phyloP scores from a whole-genome alignment of 208 protist genomes.

The Leishmania arabica region DNA sequence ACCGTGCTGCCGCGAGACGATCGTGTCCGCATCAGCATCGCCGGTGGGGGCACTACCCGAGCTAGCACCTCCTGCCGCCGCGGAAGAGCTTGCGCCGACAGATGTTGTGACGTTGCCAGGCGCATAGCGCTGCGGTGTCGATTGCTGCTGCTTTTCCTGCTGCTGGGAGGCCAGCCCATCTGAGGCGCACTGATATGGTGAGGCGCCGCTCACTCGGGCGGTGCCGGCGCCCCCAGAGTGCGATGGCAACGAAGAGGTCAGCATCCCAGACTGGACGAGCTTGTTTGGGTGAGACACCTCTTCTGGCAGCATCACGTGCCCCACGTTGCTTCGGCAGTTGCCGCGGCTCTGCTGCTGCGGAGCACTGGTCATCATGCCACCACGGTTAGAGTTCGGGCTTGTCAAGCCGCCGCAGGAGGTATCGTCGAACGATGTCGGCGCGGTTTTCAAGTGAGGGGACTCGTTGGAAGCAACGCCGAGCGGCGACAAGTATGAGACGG shows the following conservation, averaged over 20 bases:
- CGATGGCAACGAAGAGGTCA: not conserved
- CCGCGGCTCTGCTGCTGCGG: not conserved
- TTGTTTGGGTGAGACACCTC: conserved; percentile 1
- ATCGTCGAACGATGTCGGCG: not conserved
- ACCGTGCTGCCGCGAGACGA: conserved; percentile 6
- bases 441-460: not conserved
- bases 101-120: not conserved
- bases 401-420: not conserved
- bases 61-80: not conserved
- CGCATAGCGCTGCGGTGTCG: not conserved
- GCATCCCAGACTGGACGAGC: conserved; percentile 5
- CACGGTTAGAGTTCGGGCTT: not conserved
- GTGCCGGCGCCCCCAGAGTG: not conserved
- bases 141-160: not conserved
- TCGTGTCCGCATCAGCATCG: not conserved
- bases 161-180: not conserved
- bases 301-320: not conserved
- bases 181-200: not conserved
- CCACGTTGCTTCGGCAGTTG: not conserved
- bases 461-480: not conserved
- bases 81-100: not conserved
- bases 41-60: not conserved
- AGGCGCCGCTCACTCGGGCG: not conserved
- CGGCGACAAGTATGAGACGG: not conserved
- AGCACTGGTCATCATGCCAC: not conserved